Base-by-base conservation (phyloP, 345 rosid genomes). In the Isatis tinctoria region DNA sequence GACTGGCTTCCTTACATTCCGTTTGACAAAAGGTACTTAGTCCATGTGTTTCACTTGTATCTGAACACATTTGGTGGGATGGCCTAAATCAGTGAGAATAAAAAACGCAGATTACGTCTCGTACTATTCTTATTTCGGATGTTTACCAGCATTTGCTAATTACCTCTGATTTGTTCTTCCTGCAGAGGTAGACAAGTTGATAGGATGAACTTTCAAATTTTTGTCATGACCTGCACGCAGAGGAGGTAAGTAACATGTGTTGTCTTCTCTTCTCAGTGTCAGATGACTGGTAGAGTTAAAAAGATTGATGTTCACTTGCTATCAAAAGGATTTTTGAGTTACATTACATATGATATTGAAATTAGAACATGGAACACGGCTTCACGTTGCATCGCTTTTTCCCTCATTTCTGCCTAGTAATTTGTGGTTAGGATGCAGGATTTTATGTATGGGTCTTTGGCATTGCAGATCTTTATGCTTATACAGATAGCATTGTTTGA, bases 1-100 rank as follows among this genome's bases (percentile, higher is more conserved):
- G 97, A 85, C 66, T 92, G 99, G 99, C 83, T 87, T 74, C 99
- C 99, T 5, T 96, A 96, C 76, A 82, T 96, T 73, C 97, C 99
- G 30, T 37, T 88, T 67, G 93, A 89, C 66, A 82, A 92, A 24
- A 89, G 99, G 99, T 90, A 82, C 32, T 52, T 52, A 26, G 33
- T 12, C 54, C 28, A 67, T 30, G 33, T 28, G 11, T 69, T 69
- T 57, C 3, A 26, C 6, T 5, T 49, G 73, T 2, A 61, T 75
- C 37, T 32, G 7, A 47, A 45, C 12, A 39, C 40, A 20, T 69
- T 67, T 76, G 36, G 22, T 59, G 69, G 64, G 60, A 16, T 64
- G 40, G 60, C 43, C 69, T 58, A 33, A 52, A 53, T 16, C 59
- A 20, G 5, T 10, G 69, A 62, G 32, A 60, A 57, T 59, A 53